Percentiles rank a stretch among this genome's conserved stretches.
Evolutionary conservation across 768 basidiomycete genomes (phyloP).

Genomic region (Auricularia cornea): DNA sequence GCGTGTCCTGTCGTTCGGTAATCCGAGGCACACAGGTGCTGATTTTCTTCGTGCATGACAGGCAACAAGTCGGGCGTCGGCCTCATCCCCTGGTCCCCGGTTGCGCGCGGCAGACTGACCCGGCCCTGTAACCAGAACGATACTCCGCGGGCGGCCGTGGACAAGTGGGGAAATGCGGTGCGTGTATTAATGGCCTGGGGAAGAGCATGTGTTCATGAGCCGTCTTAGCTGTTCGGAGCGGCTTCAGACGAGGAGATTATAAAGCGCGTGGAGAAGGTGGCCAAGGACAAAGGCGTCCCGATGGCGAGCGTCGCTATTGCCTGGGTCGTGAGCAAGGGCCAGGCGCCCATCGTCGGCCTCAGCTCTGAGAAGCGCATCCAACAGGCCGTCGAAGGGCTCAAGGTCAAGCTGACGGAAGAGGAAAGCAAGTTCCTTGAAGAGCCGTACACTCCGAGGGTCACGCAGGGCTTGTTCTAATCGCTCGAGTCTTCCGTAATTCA

Average conservation of each 20-base stretch:
- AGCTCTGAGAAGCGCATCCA: constrained; percentile 25
- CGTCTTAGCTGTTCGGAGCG: constrained; percentile 7
- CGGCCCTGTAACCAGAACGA: constrained; percentile 26
- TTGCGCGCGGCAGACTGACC: constrained; percentile 32
- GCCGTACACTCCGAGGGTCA: constrained; percentile 25
- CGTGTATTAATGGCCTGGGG: not conserved
- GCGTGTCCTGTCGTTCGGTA: too few species aligned
- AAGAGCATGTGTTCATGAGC: not conserved
- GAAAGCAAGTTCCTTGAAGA: constrained; percentile 24
- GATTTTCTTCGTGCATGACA: not conserved
- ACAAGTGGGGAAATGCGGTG: constrained; percentile 16
- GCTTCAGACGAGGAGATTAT: constrained; percentile 29
- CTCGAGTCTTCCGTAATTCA: too few species aligned
- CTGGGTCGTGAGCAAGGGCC: constrained; percentile 33
- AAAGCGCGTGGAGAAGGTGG: constrained; percentile 32
- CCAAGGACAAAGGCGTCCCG: constrained; percentile 29
- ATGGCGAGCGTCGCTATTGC: constrained; percentile 41
- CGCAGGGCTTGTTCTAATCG: not conserved
- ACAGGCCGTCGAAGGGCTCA: constrained; percentile 19
- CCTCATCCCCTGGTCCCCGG: constrained; percentile 43
- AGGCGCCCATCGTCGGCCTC: constrained; percentile 38
- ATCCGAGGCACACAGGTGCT: too few species aligned
- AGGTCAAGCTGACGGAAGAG: constrained; percentile 26
- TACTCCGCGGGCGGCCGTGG: constrained; percentile 3
- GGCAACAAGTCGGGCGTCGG: constrained; percentile 42